phyloP scores from a whole-genome alignment of 1,284 basidiomycete species.

The Rhodotorula sp. region DNA sequence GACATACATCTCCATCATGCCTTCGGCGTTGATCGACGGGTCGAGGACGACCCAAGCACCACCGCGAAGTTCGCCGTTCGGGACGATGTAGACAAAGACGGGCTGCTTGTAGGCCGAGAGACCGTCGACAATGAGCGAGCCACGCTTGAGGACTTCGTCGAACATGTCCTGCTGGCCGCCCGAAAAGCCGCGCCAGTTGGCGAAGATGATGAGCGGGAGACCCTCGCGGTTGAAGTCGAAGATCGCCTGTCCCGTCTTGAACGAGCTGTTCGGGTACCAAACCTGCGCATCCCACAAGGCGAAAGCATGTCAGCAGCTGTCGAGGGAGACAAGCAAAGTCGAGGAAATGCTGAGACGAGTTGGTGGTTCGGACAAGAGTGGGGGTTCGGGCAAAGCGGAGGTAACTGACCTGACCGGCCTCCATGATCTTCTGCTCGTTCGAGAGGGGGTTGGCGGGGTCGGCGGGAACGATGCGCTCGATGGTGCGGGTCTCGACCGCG shows the following conservation, averaged over 20 bases:
- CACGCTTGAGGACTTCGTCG: conserved; percentile 49
- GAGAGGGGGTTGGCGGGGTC: conserved; percentile 99
- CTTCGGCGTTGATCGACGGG: conserved; percentile 86
- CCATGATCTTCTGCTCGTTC: conserved; percentile 96
- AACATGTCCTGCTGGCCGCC: conserved; percentile 98
- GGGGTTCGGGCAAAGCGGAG: no score
- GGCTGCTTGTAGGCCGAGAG: conserved; percentile 96
- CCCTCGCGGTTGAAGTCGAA: conserved; percentile 98
- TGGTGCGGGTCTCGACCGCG: conserved; percentile 94
- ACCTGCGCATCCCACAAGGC: conserved; percentile 50
- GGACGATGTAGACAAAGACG: conserved; percentile 98
- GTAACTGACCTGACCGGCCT: conserved; percentile 73
- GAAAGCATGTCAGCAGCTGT: neutral
- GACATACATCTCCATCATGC: conserved; percentile 98
- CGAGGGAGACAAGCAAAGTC: neutral
- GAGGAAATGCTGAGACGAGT: neutral
- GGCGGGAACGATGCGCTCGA: conserved; percentile 94
- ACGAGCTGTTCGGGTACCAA: conserved; percentile 99
- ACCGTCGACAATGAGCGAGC: conserved; percentile 83
- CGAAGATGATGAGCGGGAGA: conserved; percentile 95
- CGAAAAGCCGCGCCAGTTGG: conserved; percentile 99
- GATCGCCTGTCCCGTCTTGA: conserved; percentile 99
- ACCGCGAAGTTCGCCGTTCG: conserved; percentile 97
- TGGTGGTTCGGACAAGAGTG: no score
- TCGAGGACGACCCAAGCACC: conserved; percentile 99